A percentile compares a stretch with the other conserved stretches of the same genome.
phyloP scores from a whole-genome alignment of 1,139 yeast genomes.

The Taphrina pruni region DNA sequence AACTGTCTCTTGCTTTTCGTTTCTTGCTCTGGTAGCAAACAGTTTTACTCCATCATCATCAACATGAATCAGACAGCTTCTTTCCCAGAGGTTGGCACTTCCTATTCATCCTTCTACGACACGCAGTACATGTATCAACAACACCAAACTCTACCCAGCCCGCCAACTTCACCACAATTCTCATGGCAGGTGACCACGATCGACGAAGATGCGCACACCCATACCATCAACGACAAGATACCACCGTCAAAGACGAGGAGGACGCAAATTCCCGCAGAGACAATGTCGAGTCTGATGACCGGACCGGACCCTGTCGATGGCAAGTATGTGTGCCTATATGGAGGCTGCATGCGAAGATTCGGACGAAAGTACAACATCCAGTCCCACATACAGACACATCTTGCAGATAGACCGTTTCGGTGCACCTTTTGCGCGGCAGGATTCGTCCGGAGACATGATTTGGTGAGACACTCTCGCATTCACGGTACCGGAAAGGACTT shows the following conservation, averaged over 20 bases:
- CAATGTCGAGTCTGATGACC: constrained; percentile 43
- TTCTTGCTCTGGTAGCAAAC: constrained; percentile 36
- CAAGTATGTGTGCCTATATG: constrained; percentile 72
- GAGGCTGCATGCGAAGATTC: constrained; percentile 81
- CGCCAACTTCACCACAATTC: constrained; percentile 36
- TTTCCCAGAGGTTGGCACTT: constrained; percentile 27
- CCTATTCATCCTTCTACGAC: constrained; percentile 32
- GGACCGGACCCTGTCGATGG: constrained; percentile 76
- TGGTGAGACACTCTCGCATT: constrained; percentile 86
- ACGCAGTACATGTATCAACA: constrained; percentile 34
- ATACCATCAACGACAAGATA: constrained; percentile 21
- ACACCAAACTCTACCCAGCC: constrained; percentile 33
- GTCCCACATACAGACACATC: constrained; percentile 95
- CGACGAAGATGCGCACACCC: constrained; percentile 38
- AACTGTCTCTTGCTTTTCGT: constrained; percentile 12
- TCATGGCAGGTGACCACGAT: constrained; percentile 39
- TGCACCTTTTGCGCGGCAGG: constrained; percentile 67
- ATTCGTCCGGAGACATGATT: constrained; percentile 89
- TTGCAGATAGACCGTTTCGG: constrained; percentile 84
- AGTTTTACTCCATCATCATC: not conserved
- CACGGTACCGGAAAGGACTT: constrained; percentile 74
- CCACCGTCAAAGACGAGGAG: constrained; percentile 36
- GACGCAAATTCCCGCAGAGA: constrained; percentile 44
- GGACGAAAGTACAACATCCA: constrained; percentile 91
- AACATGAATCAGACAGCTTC: constrained; percentile 4